Base-by-base conservation (phyloP, 1,284 basidiomycete genomes). In the Cystobasidium sp. region DNA sequence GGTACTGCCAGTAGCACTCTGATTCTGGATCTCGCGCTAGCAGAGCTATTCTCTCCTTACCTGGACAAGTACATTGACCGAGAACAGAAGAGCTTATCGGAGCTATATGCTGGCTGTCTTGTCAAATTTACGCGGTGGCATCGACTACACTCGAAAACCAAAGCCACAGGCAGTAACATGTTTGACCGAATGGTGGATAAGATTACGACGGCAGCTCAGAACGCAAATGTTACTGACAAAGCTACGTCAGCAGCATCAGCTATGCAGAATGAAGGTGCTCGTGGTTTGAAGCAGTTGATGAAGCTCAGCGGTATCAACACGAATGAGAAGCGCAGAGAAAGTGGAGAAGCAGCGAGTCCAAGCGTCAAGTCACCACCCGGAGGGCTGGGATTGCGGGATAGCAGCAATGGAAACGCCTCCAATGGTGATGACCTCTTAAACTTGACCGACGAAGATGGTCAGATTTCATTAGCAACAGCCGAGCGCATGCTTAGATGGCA, bases 401-500 rank as follows among this genome's bases (percentile, higher is more conserved):
- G 62, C 67, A 64, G 39, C 12, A 64, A 18, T 37, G 46, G 39
- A 62, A 73, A 6, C 64, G 66, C 46, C 52, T 52, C 62, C 68
- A 74, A 68, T 75, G 63, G 16, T 63, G 59, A 72, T 47, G 63
- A 61, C 3, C 62, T 39, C 22, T 24, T 70, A 1, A 87, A 88
- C 39, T 80, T 89, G 1, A 86, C 86, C 64, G 91, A 93, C 71
- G 89, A 91, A 75, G 94, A 97, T 80, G 94, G 94, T 5, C 79
- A 88, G 49, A 83, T 97, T 46, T 88, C 85, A 59, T 83, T 97
- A 3, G 88, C 89, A 49, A 85, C 89, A 31, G 92, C 92, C 0
- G 93, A 96, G 84, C 89, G 87, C 78, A 94, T 97, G 88, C 84
- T 97, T 20, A 92, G 89, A 81, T 97, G 94, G 93, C 95, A 98